phyloP scores from a whole-genome alignment of 176 grass and related monocot species.

The Phyllostachys edulis region DNA sequence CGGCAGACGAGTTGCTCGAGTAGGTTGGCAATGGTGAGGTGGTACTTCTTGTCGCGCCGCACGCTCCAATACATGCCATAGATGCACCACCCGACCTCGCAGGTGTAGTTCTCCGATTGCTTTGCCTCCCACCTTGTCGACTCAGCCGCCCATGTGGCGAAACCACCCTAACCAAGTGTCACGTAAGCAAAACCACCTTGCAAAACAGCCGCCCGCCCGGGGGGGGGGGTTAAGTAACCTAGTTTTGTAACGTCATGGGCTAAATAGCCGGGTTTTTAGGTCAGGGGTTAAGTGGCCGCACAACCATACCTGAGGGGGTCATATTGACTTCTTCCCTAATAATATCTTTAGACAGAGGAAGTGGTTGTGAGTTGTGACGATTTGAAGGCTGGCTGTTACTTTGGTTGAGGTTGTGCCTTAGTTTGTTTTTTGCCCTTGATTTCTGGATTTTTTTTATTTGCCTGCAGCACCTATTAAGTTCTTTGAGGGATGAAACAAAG shows the following conservation, averaged over 20 bases:
- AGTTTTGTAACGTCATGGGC: too few relatives aligned
- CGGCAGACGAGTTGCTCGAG: slow-evolving; percentile 70
- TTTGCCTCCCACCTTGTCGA: slow-evolving; percentile 50
- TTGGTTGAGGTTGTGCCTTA: background rate
- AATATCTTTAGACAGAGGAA: background rate
- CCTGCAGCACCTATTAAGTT: background rate
- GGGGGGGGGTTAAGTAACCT: too few relatives aligned
- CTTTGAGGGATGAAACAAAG: background rate
- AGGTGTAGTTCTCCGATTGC: slow-evolving; percentile 98
- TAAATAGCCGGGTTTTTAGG: too few relatives aligned
- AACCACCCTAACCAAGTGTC: too few relatives aligned
- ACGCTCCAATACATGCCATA: slow-evolving; percentile 99
- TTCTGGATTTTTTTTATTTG: background rate
- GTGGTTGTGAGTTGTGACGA: background rate
- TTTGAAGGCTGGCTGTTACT: background rate
- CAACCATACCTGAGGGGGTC: too few relatives aligned
- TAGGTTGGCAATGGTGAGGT: slow-evolving; percentile 87
- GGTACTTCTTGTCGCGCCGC: slow-evolving; percentile 97
- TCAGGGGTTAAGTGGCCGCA: too few relatives aligned
- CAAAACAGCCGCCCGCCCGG: too few relatives aligned
- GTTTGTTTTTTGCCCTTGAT: background rate
- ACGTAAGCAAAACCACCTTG: too few relatives aligned
- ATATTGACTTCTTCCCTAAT: too few relatives aligned
- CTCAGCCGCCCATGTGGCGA: too few relatives aligned
- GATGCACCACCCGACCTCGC: slow-evolving; percentile 89